phyloP scores from a whole-genome alignment of 83 land plant species.

The Picea abies region DNA sequence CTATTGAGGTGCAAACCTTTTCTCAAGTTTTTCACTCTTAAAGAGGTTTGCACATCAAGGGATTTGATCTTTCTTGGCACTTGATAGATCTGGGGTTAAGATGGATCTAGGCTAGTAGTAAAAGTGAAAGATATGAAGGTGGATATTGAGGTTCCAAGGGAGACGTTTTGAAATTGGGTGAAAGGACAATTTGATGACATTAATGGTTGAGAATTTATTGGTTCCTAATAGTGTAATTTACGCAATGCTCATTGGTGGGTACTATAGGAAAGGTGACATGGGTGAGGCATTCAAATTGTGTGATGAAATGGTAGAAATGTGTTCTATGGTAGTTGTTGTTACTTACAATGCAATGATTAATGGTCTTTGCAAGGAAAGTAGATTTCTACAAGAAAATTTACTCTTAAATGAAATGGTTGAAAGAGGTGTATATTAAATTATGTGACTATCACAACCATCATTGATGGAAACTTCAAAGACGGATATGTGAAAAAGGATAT shows the following conservation, averaged over 20 bases:
- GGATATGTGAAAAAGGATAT: constrained; percentile 44
- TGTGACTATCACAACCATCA: constrained; percentile 63
- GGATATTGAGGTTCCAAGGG: too few species aligned
- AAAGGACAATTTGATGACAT: too few species aligned
- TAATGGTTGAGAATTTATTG: not conserved
- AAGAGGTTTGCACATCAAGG: too few species aligned
- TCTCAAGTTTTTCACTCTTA: too few species aligned
- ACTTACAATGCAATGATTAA: constrained; percentile 69
- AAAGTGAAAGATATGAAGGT: too few species aligned
- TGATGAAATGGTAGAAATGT: constrained; percentile 59
- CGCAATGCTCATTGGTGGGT: constrained; percentile 65
- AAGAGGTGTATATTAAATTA: constrained; percentile 63
- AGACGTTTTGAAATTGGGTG: too few species aligned
- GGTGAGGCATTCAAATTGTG: constrained; percentile 63
- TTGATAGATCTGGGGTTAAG: too few species aligned
- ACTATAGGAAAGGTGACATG: constrained; percentile 45
- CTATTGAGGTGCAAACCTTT: too few species aligned
- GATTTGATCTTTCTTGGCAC: too few species aligned
- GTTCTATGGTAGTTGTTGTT: constrained; percentile 46
- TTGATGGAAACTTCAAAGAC: constrained; percentile 60
- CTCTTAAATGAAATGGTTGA: constrained; percentile 61
- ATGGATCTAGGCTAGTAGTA: too few species aligned
- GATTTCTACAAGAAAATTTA: constrained; percentile 27
- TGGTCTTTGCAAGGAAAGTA: constrained; percentile 18
- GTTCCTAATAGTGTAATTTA: constrained; percentile 64